Evolutionary conservation across 140 eudicot genomes (phyloP), one percentile per base, ranked within the genome.

Genomic region (Flaveria floridana): DNA sequence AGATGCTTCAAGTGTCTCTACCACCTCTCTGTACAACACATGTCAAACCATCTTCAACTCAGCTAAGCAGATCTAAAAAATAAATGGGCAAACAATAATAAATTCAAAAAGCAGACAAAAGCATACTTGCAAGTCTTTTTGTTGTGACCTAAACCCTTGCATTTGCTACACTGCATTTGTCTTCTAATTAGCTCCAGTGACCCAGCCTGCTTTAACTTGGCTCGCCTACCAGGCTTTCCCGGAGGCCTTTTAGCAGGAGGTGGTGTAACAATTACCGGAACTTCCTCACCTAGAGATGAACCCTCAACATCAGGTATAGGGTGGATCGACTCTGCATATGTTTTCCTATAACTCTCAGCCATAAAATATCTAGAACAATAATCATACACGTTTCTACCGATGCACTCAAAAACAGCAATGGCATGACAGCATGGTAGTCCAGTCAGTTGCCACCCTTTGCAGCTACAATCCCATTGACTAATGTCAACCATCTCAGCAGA

Each of bases 401-500:
- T 68, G 42, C 85, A 83, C 42, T 88, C 85, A 57, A 85, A 73
- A 77, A 89, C 97, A 42, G 94, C 84, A 57, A 91, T 41, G 9
- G 97, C 97, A 63, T 91, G 96, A 72, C 88, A 81, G 88, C 97
- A 91, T 72, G 96, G 96, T 68, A 91, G 72, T 44, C 97, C 97
- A 72, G 82, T 89, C 41, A 91, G 82, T 69, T 89, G 89, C 97
- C 97, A 91, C 28, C 71, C 88, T 51, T 79, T 89, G 83, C 97
- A 91, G 76, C 85, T 85, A 77, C 97, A 91, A 37, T 76, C 86
- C 91, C 96, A 91, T 42, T 80, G 79, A 78, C 82, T 87, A 72
- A 91, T 78, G 82, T 91, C 90, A 72, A 91, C 97, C 46, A 57
- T 47, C 44, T 88, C 93, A 42, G 85, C 78, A 58, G 79, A 46